Percentiles rank a stretch among this genome's conserved stretches.
These are phyloP conservation scores for Ceratobasidium papillatum DNA, from an alignment of 1,284 basidiomycete species.

Conservation along the genomic window DNA sequence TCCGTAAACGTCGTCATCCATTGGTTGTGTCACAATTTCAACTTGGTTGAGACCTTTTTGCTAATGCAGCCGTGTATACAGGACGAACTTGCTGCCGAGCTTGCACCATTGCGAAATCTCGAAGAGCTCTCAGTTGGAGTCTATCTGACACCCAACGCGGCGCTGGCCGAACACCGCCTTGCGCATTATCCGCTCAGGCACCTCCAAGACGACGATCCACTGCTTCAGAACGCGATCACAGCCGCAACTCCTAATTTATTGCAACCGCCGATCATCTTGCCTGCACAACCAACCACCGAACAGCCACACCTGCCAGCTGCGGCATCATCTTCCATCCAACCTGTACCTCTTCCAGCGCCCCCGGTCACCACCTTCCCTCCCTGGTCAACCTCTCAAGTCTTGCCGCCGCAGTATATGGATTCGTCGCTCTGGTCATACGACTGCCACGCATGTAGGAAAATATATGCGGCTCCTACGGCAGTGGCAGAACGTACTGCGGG, in stretches of 20 bases:
- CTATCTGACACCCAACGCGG: constrained; percentile 13
- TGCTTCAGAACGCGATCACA: not conserved
- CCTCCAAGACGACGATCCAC: not conserved
- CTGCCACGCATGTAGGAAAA: constrained; percentile 13
- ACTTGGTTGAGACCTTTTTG: not conserved
- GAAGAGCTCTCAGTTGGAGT: constrained; percentile 31
- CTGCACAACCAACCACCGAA: not conserved
- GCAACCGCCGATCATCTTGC: not conserved
- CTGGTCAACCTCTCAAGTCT: constrained; percentile 20
- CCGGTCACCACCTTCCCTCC: not conserved
- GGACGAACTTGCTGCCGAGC: constrained; percentile 28
- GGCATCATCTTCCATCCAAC: not conserved
- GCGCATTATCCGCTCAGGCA: constrained; percentile 23
- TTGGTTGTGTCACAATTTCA: not conserved
- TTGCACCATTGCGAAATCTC: constrained; percentile 20
- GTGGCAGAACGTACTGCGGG: constrained; percentile 7
- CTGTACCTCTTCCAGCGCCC: not conserved
- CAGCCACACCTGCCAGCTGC: not conserved
- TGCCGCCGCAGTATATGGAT: constrained; percentile 6
- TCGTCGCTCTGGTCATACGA: constrained; percentile 26
- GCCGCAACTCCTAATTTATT: not conserved
- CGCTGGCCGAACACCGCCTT: constrained; percentile 27
- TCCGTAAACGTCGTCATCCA: not conserved
- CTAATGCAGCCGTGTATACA: not conserved
- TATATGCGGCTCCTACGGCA: constrained; percentile 3